phyloP scores from a whole-genome alignment of 1,284 basidiomycete species.

The Testicularia cyperi region DNA sequence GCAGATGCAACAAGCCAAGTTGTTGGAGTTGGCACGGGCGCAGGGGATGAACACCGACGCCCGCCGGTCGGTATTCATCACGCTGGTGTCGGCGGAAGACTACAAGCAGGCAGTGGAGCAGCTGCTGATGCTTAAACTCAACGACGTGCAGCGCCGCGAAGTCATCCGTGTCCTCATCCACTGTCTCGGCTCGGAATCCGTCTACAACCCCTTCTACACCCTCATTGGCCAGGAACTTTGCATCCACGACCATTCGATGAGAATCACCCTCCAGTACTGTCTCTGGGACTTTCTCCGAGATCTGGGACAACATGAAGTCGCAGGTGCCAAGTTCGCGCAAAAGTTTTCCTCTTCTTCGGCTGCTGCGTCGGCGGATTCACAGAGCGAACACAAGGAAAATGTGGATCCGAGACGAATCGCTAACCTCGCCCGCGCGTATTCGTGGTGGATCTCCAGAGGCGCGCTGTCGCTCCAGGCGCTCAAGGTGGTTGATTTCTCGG shows the following conservation, averaged over 20 bases:
- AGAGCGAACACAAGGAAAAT: slow-evolving; percentile 43
- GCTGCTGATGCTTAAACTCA: slow-evolving; percentile 76
- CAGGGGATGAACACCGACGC: slow-evolving; percentile 99
- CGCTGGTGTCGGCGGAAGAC: slow-evolving; percentile 80
- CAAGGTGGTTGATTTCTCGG: slow-evolving; percentile 49
- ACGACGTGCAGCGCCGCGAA: slow-evolving; percentile 89
- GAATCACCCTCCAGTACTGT: slow-evolving; percentile 90
- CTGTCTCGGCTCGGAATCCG: slow-evolving; percentile 70
- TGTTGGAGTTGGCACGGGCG: slow-evolving; percentile 78
- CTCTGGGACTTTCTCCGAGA: slow-evolving; percentile 96
- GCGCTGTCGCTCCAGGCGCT: slow-evolving; percentile 73
- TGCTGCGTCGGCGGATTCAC: slow-evolving; percentile 64
- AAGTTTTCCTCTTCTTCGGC: slow-evolving; percentile 59
- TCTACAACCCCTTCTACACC: slow-evolving; percentile 93
- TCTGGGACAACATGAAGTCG: slow-evolving; percentile 79
- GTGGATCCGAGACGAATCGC: slow-evolving; percentile 63
- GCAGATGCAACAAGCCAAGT: slow-evolving; percentile 64
- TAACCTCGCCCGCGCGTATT: slow-evolving; percentile 76
- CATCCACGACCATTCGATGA: slow-evolving; percentile 67
- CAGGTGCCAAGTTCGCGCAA: slow-evolving; percentile 80
- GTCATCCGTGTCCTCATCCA: slow-evolving; percentile 88
- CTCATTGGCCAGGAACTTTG: slow-evolving; percentile 68
- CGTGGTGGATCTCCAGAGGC: slow-evolving; percentile 79
- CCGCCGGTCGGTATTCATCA: slow-evolving; percentile 83
- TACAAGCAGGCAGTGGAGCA: slow-evolving; percentile 89